phyloP scores from a whole-genome alignment of 768 basidiomycete species.

The Pseudohyphozyma bogoriensis region DNA sequence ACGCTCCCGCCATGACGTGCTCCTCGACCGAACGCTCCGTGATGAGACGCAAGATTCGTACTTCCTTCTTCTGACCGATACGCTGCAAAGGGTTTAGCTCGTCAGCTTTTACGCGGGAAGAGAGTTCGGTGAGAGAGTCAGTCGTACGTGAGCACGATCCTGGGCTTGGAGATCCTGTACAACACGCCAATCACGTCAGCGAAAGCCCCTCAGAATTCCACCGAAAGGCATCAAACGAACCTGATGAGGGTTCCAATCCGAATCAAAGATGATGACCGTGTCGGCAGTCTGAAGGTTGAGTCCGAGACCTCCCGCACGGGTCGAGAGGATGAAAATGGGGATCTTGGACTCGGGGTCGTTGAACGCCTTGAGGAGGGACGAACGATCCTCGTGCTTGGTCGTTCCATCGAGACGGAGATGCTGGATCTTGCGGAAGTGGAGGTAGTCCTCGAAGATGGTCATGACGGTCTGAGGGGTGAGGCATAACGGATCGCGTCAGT shows the following conservation, averaged over 20 bases:
- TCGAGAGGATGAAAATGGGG: conserved; percentile 70
- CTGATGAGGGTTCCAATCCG: conserved; percentile 75
- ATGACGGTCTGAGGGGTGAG: conserved; percentile 88
- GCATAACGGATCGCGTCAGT: conserved; percentile 64
- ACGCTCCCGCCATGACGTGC: conserved; percentile 70
- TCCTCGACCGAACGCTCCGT: conserved; percentile 98
- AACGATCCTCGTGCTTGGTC: conserved; percentile 67
- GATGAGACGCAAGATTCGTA: conserved; percentile 90
- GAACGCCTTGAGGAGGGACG: conserved; percentile 75
- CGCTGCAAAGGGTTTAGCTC: conserved; percentile 60
- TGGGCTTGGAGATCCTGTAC: conserved; percentile 92
- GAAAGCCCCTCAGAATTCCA: too few relatives aligned
- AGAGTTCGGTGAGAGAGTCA: background rate
- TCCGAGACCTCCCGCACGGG: conserved; percentile 69
- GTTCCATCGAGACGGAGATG: conserved; percentile 88
- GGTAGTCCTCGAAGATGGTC: conserved; percentile 74
- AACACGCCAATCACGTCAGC: too few relatives aligned
- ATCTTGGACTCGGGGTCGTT: conserved; percentile 55
- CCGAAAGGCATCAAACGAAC: too few relatives aligned
- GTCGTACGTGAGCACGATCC: conserved; percentile 51
- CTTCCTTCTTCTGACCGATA: conserved; percentile 97
- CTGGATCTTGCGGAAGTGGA: conserved; percentile 62
- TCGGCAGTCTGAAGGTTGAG: conserved; percentile 73
- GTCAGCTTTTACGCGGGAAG: background rate
- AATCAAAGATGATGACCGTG: conserved; percentile 38